phyloP scores from a whole-genome alignment of 2,329 filamentous ascomycete genomes.

The Daldinia sp. region DNA sequence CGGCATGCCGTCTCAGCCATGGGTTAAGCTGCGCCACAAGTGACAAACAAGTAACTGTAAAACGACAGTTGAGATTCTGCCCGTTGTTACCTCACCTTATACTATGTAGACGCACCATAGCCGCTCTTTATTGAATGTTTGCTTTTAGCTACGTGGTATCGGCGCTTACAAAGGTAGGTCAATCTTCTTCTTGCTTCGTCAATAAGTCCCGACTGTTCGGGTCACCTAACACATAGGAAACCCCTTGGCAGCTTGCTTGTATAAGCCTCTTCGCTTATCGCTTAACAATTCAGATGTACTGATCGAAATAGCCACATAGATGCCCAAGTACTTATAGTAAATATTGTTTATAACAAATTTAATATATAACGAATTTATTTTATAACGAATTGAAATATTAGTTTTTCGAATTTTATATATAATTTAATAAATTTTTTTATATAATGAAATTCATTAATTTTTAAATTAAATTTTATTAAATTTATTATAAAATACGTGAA shows the following conservation, averaged over 20 bases:
- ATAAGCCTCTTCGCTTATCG: constrained; percentile 18
- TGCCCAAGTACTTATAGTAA: background rate
- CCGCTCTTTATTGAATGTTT: constrained; percentile 22
- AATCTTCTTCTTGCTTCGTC: constrained; percentile 11
- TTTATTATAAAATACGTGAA: no score
- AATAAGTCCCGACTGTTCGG: constrained; percentile 33
- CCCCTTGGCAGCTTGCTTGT: constrained; percentile 38
- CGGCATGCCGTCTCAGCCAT: constrained; percentile 26
- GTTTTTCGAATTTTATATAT: no score
- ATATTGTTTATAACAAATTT: no score
- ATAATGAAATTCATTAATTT: no score
- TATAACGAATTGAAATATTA: no score
- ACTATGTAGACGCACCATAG: background rate
- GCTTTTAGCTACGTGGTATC: constrained; percentile 6
- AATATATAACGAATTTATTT: no score
- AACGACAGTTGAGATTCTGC: constrained; percentile 2
- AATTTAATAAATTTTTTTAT: no score
- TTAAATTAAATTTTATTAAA: no score
- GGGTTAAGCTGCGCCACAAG: background rate
- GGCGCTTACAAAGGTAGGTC: constrained; percentile 25
- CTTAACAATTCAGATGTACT: constrained; percentile 32
- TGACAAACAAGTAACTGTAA: background rate
- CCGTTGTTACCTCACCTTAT: background rate
- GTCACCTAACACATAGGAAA: constrained; percentile 21
- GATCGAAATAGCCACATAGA: background rate